A percentile compares a stretch with the other conserved stretches of the same genome.
phyloP scores from a whole-genome alignment of 192 early-diverging fungal species.

The Ramicandelaber brevisporus region DNA sequence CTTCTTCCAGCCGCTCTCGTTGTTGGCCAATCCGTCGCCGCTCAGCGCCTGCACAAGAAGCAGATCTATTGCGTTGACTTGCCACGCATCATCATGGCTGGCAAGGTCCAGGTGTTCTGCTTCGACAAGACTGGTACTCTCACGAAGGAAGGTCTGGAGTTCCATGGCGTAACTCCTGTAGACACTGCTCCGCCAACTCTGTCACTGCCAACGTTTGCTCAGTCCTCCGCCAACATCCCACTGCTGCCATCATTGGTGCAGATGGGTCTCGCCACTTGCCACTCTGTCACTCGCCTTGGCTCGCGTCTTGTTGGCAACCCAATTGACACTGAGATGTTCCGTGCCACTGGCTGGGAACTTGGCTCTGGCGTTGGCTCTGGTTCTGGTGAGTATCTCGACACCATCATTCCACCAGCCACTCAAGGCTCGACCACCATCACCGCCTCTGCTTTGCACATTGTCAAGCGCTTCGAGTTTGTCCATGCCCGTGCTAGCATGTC shows the following conservation, averaged over 20 bases:
- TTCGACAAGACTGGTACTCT: conserved; percentile 64
- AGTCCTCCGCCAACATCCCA: conserved; percentile 5
- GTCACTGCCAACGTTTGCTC: conserved; percentile 2
- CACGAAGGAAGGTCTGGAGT: conserved; percentile 46
- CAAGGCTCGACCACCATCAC: conserved; percentile 5
- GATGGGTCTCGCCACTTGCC: conserved; percentile 29
- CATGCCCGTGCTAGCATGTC: conserved; percentile 51
- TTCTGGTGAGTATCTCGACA: conserved; percentile 14
- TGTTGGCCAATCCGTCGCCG: conserved; percentile 42
- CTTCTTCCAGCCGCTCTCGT: conserved; percentile 48
- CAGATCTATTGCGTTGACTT: conserved; percentile 51
- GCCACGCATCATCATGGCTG: conserved; percentile 39
- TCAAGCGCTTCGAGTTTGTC: conserved; percentile 53
- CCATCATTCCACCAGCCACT: conserved; percentile 13
- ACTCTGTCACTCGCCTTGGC: conserved; percentile 27
- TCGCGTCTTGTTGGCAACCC: conserved; percentile 39
- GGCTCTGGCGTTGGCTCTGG: conserved; percentile 3
- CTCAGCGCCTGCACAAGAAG: conserved; percentile 26
- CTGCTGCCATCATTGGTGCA: conserved; percentile 7
- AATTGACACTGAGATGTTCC: conserved; percentile 58
- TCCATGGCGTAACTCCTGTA: conserved; percentile 17
- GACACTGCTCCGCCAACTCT: not conserved
- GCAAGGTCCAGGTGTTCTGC: conserved; percentile 51
- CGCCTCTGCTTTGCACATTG: conserved; percentile 15
- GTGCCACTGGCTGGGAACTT: conserved; percentile 23